These are phyloP conservation scores for Triticum monococcum DNA, from an alignment of 176 grass and related monocot genomes.

Conservation along the genomic window DNA sequence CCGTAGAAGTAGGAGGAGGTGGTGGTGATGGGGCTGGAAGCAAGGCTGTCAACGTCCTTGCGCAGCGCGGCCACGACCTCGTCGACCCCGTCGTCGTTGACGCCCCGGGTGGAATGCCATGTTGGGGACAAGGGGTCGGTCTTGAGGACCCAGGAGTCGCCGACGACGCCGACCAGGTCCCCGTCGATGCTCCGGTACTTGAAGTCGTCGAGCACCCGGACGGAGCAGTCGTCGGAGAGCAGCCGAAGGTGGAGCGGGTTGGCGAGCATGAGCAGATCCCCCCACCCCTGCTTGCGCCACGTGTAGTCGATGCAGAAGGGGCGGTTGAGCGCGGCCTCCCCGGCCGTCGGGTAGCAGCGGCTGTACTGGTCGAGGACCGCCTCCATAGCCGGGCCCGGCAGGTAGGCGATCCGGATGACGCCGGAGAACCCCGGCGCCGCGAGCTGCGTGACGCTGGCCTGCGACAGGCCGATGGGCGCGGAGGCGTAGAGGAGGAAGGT, in stretches of 20 bases:
- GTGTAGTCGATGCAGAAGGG: slow-evolving; percentile 80
- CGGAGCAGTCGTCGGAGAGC: slow-evolving; percentile 41
- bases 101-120: slow-evolving; percentile 76
- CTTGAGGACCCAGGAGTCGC: slow-evolving; percentile 62
- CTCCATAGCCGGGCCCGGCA: slow-evolving; percentile 67
- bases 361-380: slow-evolving; percentile 64
- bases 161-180: slow-evolving; percentile 83
- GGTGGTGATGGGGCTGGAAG: slow-evolving; percentile 50
- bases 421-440: slow-evolving; percentile 51
- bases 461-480: slow-evolving; percentile 50
- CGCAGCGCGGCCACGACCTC: slow-evolving; percentile 62
- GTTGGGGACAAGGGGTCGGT: slow-evolving; percentile 54
- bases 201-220: slow-evolving; percentile 58
- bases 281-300: slow-evolving; percentile 69
- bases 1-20: slow-evolving; percentile 96
- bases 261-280: slow-evolving; percentile 81
- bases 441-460: slow-evolving; percentile 42
- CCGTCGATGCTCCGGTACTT: slow-evolving; percentile 94
- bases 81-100: slow-evolving; percentile 54
- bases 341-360: slow-evolving; percentile 69
- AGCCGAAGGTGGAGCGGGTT: slow-evolving; percentile 88
- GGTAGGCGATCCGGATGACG: slow-evolving; percentile 59
- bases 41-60: slow-evolving; percentile 57
- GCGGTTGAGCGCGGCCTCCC: slow-evolving; percentile 52
- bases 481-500: slow-evolving; percentile 90